These are phyloP conservation scores for Didymosphaeria variabile DNA, from an alignment of 2,329 filamentous ascomycete species.

Conservation along the genomic window DNA sequence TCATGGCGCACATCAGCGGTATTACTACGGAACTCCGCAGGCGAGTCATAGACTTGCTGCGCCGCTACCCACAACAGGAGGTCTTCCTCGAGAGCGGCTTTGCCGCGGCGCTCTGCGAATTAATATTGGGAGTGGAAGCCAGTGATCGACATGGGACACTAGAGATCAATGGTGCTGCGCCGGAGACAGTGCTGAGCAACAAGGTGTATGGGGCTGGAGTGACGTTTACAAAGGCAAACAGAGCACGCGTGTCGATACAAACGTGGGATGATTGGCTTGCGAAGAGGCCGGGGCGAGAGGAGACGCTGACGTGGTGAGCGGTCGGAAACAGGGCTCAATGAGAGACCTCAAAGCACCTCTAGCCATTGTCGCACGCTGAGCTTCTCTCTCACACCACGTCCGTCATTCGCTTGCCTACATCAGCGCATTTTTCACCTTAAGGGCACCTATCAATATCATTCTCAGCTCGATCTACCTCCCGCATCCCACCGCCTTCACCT, in stretches of 20 bases:
- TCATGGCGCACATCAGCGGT: conserved; percentile 11
- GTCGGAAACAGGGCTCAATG: neutral
- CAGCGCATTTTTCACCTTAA: neutral
- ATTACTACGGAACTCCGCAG: neutral
- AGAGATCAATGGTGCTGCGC: conserved; percentile 5
- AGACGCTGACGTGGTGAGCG: conserved; percentile 2
- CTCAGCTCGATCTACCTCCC: neutral
- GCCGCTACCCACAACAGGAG: conserved; percentile 7
- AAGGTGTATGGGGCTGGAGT: conserved; percentile 6
- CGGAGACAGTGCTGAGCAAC: conserved; percentile 8
- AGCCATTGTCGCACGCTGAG: neutral
- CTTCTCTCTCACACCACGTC: neutral
- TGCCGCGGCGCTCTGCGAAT: conserved; percentile 6
- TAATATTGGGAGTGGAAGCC: conserved; percentile 6
- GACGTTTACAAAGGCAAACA: neutral
- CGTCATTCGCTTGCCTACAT: neutral
- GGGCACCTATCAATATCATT: neutral
- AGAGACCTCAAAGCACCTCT: no score
- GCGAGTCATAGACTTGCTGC: conserved; percentile 8
- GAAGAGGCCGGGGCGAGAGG: neutral
- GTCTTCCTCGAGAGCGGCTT: conserved; percentile 6
- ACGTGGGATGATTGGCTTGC: conserved; percentile 15
- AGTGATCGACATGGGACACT: conserved; percentile 9
- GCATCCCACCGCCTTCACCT: neutral
- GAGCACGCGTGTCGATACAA: conserved; percentile 9